Percentiles rank a stretch among this genome's conserved stretches.
These are phyloP conservation scores for Gossypium schwendimanii DNA, from an alignment of 441 rosid genomes.

Conservation along the genomic window DNA sequence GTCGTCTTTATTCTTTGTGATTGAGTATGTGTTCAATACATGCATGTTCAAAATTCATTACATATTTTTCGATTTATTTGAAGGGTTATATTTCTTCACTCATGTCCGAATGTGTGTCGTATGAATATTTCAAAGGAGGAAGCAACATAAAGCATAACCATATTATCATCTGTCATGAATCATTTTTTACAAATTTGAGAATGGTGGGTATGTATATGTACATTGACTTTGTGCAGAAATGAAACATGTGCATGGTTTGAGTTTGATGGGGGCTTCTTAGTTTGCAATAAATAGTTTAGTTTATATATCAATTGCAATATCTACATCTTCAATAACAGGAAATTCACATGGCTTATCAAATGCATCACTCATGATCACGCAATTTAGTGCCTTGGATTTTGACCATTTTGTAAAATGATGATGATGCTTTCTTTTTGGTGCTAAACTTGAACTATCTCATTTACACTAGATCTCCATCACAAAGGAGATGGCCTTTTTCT, in stretches of 20 bases:
- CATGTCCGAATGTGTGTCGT: no score
- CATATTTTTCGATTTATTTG: no score
- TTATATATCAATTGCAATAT: neutral
- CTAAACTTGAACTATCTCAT: no score
- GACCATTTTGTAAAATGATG: neutral
- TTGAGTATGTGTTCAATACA: no score
- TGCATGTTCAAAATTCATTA: no score
- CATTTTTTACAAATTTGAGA: neutral
- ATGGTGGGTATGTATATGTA: neutral
- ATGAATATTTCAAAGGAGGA: no score
- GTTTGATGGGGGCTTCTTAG: neutral
- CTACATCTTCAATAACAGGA: constrained; percentile 11
- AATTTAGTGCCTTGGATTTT: neutral
- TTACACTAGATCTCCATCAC: no score
- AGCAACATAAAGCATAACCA: no score
- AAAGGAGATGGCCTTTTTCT: no score
- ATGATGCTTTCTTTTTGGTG: no score
- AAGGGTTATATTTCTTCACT: no score
- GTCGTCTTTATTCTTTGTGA: no score
- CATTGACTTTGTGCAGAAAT: neutral
- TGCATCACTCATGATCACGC: neutral
- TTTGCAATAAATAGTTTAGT: neutral
- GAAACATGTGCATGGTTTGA: neutral
- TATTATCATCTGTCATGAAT: neutral
- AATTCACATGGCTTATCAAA: neutral